Conservation (phyloP, 192 early-diverging fungal genomes). For the Coemansia sp. region DNA sequence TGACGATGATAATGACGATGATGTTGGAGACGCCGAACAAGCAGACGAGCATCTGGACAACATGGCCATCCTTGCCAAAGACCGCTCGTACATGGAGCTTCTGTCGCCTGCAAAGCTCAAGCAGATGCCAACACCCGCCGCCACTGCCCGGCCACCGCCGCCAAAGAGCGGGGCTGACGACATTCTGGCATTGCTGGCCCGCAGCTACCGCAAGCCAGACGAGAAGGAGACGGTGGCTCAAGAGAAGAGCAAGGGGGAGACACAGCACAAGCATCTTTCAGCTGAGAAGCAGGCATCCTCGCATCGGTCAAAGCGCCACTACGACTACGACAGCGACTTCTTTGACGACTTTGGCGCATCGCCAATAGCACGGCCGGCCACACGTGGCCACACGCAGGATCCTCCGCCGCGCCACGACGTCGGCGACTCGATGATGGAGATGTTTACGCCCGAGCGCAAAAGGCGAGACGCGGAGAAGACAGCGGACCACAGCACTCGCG, state of each 20-base stretch:
- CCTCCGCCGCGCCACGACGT: slow-evolving; percentile 18
- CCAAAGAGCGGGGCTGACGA: slow-evolving; percentile 4
- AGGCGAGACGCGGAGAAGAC: background rate
- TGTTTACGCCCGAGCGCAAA: slow-evolving; percentile 50
- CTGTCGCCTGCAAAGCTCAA: slow-evolving; percentile 40
- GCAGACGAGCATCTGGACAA: slow-evolving; percentile 22
- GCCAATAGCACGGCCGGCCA: slow-evolving; percentile 7
- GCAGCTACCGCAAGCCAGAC: background rate
- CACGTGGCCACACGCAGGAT: background rate
- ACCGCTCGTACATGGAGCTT: slow-evolving; percentile 51
- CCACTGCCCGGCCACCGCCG: background rate
- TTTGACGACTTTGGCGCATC: slow-evolving; percentile 11
- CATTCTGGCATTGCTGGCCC: slow-evolving; percentile 28
- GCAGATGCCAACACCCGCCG: background rate
- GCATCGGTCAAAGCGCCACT: background rate
- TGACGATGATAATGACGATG: background rate
- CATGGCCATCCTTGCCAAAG: slow-evolving; percentile 28
- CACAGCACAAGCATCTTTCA: background rate
- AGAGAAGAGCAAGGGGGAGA: background rate
- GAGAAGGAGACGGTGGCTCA: background rate
- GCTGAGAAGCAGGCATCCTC: background rate
- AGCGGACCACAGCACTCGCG: background rate
- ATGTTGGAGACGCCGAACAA: background rate
- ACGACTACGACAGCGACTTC: background rate
- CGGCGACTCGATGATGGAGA: slow-evolving; percentile 55